Evolutionary conservation across 257 asterid species (phyloP), one percentile per base, ranked within the genome.

Genomic region (Schizonepeta tenuifolia): DNA sequence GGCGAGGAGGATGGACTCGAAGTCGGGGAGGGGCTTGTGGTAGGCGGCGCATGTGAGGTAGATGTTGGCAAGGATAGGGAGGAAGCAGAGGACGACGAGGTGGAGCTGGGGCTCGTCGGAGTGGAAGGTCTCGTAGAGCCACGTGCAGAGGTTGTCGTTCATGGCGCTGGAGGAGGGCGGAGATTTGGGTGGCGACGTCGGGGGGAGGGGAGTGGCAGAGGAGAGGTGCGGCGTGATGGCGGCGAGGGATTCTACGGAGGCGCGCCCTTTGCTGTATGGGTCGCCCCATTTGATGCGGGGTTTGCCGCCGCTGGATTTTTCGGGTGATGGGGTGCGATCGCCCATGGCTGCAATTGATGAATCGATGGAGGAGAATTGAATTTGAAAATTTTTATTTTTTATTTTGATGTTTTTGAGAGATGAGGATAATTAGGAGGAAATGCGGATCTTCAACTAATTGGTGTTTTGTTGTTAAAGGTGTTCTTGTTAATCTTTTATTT

Each of bases 71-170:
- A 94, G 78, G 68, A 77, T 59, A 3, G 99, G 99, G 67, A 94
- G 71, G 77, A 83, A 91, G 18, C 90, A 85, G 82, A 91, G 97
- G 73, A 94, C 97, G 44, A 87, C 90, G 18, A 94, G 85, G 22
- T 87, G 96, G 76, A 94, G 99, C 44, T 86, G 88, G 10, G 88
- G 82, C 47, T 80, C 84, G 69, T 83, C 70, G 72, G 97, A 78
- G 76, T 88, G 96, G 86, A 94, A 94, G 22, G 99, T 91, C 73
- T 94, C 97, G 84, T 91, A 94, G 35, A 94, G 95, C 98, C 98
- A 94, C 2, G 95, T 95, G 74, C 97, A 94, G 61, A 94, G 89
- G 80, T 73, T 76, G 83, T 94, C 88, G 62, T 89, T 83, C 0
- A 87, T 96, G n/a, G 86, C 81, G 70, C 97, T 96, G 44, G 80